Evolutionary conservation across 2,329 filamentous ascomycete genomes (phyloP).

Genomic region (Mycosphaerella arachidis): DNA sequence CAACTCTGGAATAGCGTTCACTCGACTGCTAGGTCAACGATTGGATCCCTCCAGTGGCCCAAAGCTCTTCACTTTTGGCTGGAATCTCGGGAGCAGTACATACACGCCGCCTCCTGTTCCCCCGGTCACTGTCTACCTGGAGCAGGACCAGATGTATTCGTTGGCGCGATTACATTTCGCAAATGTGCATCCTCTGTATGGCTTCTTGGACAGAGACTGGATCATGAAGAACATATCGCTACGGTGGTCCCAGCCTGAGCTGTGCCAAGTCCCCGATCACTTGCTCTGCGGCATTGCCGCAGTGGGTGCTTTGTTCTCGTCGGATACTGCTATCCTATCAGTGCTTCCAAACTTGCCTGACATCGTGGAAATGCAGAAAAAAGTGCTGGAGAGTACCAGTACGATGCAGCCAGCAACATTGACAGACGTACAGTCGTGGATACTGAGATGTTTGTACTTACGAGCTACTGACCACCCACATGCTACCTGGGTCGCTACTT

Average conservation of each 20-base stretch:
- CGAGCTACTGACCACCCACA: constrained; percentile 52
- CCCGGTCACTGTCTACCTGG: constrained; percentile 44
- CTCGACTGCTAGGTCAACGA: constrained; percentile 49
- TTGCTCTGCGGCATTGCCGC: constrained; percentile 54
- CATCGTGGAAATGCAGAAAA: constrained; percentile 38
- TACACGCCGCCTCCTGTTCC: constrained; percentile 19
- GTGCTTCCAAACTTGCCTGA: constrained; percentile 14
- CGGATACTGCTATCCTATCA: constrained; percentile 2
- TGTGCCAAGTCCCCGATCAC: constrained; percentile 26
- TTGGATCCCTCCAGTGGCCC: constrained; percentile 53
- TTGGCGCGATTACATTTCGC: constrained; percentile 50
- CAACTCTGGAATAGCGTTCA: constrained; percentile 56
- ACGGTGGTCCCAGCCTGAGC: constrained; percentile 22
- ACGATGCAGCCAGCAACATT: constrained; percentile 37
- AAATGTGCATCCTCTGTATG: constrained; percentile 51
- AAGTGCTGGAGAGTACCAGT: constrained; percentile 41
- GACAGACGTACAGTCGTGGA: constrained; percentile 47
- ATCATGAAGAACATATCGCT: constrained; percentile 23
- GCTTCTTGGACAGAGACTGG: constrained; percentile 42
- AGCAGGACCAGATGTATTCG: constrained; percentile 45
- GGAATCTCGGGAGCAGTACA: constrained; percentile 45
- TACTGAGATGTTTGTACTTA: constrained; percentile 52
- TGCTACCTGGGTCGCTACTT: constrained; percentile 55
- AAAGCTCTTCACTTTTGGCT: constrained; percentile 53
- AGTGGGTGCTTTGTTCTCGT: constrained; percentile 49